Evolutionary conservation across 1,139 yeast genomes (phyloP).

Genomic region (Zygosaccharomyces pseudobailii): DNA sequence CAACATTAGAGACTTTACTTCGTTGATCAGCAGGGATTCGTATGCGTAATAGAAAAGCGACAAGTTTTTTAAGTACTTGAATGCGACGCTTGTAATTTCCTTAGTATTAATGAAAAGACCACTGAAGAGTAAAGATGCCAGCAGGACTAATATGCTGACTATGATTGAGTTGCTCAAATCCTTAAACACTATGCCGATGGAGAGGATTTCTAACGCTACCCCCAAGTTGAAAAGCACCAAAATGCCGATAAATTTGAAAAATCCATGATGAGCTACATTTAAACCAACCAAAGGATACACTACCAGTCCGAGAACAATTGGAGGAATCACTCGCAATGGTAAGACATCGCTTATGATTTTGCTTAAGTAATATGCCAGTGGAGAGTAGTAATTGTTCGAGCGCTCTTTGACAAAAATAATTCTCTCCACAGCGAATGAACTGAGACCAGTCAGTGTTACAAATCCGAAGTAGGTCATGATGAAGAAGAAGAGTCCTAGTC

Average conservation of each 20-base stretch:
- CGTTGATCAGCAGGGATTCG: conserved; percentile 87
- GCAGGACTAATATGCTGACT: conserved; percentile 74
- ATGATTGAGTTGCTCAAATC: conserved; percentile 94
- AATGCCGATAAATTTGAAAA: conserved; percentile 62
- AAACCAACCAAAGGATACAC: conserved; percentile 91
- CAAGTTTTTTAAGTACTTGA: conserved; percentile 75
- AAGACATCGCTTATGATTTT: conserved; percentile 84
- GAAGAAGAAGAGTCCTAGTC: conserved; percentile 89
- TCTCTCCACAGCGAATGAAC: conserved; percentile 82
- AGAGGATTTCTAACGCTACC: conserved; percentile 75
- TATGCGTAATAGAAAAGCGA: conserved; percentile 95
- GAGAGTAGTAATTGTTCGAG: conserved; percentile 88
- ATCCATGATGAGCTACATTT: conserved; percentile 73
- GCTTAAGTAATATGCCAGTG: conserved; percentile 76
- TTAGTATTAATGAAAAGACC: conserved; percentile 83
- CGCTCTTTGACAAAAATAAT: conserved; percentile 87
- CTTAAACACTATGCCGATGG: conserved; percentile 78
- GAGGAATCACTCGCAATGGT: conserved; percentile 88
- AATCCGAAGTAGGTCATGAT: conserved; percentile 88
- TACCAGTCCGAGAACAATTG: conserved; percentile 72
- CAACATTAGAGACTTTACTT: conserved; percentile 81
- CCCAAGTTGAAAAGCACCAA: conserved; percentile 81
- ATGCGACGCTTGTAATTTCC: conserved; percentile 40
- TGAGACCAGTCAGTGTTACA: conserved; percentile 84
- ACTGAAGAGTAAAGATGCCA: conserved; percentile 84